phyloP scores from a whole-genome alignment of 768 basidiomycete species.

The Kwoniella sp. region DNA sequence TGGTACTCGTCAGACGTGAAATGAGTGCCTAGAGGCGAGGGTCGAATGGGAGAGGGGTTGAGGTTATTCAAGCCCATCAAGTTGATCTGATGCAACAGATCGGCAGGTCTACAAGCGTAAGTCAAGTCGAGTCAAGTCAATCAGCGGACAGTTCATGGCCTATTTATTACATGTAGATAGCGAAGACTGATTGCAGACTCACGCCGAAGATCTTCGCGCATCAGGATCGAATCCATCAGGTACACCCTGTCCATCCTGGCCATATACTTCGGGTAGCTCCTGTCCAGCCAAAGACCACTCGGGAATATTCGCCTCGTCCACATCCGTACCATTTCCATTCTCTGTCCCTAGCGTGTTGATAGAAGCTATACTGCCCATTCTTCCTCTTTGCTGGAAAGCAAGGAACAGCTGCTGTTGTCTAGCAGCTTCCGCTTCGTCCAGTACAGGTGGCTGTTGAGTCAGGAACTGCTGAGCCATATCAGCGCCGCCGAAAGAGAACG shows the following conservation, averaged over 20 bases:
- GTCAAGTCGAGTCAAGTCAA: too few relatives aligned
- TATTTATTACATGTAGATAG: too few relatives aligned
- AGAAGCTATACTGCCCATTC: slow-evolving; percentile 49
- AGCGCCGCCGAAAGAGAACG: slow-evolving; percentile 46
- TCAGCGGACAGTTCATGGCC: too few relatives aligned
- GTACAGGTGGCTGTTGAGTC: neutral
- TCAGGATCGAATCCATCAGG: slow-evolving; percentile 41
- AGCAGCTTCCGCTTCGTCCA: slow-evolving; percentile 20
- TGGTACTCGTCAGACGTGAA: slow-evolving; percentile 18
- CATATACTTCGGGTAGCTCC: neutral
- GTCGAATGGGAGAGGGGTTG: slow-evolving; percentile 15
- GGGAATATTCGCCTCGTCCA: slow-evolving; percentile 5
- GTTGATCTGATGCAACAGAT: slow-evolving; percentile 38
- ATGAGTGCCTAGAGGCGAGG: slow-evolving; percentile 22
- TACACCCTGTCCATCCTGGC: slow-evolving; percentile 5
- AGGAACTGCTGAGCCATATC: neutral
- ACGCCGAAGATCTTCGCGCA: slow-evolving; percentile 49
- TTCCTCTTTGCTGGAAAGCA: slow-evolving; percentile 32
- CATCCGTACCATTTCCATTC: slow-evolving; percentile 31
- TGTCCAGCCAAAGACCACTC: slow-evolving; percentile 9
- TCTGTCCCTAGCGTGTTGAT: slow-evolving; percentile 41
- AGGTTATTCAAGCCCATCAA: slow-evolving; percentile 34
- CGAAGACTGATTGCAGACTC: too few relatives aligned
- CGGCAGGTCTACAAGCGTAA: slow-evolving; percentile 39
- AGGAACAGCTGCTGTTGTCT: slow-evolving; percentile 29